phyloP scores from a whole-genome alignment of 139 green algal species.

The Edaphochlamys debaryana region DNA sequence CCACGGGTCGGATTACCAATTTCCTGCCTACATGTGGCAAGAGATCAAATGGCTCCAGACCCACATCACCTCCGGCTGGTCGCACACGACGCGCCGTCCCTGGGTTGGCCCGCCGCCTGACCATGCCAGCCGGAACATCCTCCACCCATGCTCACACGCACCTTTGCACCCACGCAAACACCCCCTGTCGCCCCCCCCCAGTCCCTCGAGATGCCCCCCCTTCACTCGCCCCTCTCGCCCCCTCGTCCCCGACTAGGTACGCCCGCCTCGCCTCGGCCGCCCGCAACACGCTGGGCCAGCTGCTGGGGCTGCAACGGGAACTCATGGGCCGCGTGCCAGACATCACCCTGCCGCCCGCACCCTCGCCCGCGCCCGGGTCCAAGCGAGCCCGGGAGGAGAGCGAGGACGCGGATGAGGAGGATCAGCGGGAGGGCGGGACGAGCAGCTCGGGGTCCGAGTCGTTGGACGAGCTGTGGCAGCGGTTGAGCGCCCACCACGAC shows the following conservation, averaged over 20 bases:
- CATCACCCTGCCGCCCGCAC: constrained; percentile 22
- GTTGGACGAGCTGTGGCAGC: constrained; percentile 53
- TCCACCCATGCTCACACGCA: too few relatives aligned
- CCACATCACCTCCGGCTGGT: constrained; percentile 46
- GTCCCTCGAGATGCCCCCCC: too few relatives aligned
- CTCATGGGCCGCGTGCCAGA: constrained; percentile 59
- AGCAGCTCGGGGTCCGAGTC: too few relatives aligned
- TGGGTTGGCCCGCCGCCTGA: not conserved
- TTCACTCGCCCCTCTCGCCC: too few relatives aligned
- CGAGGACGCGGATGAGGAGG: not conserved
- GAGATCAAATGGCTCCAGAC: constrained; percentile 79
- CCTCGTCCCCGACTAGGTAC: too few relatives aligned
- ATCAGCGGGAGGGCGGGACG: not conserved
- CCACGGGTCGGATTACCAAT: constrained; percentile 83
- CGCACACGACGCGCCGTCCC: constrained; percentile 9
- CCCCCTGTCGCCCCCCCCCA: too few relatives aligned
- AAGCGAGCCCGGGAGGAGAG: constrained; percentile 29
- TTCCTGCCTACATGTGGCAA: constrained; percentile 71
- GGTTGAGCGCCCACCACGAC: constrained; percentile 32
- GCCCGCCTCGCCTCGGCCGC: constrained; percentile 44
- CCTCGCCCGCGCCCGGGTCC: not conserved
- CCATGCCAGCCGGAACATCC: not conserved
- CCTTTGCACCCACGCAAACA: too few relatives aligned
- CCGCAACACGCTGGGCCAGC: constrained; percentile 32
- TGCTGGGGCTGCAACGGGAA: constrained; percentile 64